Evolutionary conservation across 1,139 yeast genomes (phyloP).

Genomic region (Saccharomycopsis hybrid): DNA sequence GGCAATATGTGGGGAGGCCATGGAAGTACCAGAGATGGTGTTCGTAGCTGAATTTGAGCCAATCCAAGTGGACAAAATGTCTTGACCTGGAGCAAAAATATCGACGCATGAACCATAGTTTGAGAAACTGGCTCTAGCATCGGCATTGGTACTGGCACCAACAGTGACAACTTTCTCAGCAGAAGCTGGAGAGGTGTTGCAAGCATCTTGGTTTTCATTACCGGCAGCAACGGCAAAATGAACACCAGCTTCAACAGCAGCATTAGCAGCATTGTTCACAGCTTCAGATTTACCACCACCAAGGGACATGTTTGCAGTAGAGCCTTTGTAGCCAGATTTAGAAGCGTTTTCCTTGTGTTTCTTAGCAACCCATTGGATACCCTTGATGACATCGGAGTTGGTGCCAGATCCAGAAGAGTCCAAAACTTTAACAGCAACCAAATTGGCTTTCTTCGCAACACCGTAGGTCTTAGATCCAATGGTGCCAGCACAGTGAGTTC

Average conservation of each 20-base stretch:
- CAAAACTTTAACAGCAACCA: constrained; percentile 75
- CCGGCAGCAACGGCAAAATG: constrained; percentile 61
- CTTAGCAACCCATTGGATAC: constrained; percentile 72
- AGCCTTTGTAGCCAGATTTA: constrained; percentile 40
- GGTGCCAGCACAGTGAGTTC: constrained; percentile 86
- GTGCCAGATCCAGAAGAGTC: constrained; percentile 73
- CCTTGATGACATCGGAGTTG: constrained; percentile 75
- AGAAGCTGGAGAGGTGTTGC: constrained; percentile 57
- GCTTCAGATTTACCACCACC: constrained; percentile 88
- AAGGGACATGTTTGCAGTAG: constrained; percentile 84
- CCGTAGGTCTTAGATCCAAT: constrained; percentile 75
- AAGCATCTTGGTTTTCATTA: constrained; percentile 40
- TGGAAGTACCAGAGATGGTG: constrained; percentile 92
- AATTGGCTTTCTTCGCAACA: constrained; percentile 68
- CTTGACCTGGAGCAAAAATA: constrained; percentile 58
- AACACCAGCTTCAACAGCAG: constrained; percentile 74
- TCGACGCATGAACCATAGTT: constrained; percentile 74
- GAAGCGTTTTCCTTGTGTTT: constrained; percentile 53
- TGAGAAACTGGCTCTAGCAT: constrained; percentile 72
- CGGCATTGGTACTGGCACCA: constrained; percentile 74
- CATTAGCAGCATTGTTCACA: too few relatives aligned
- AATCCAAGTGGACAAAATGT: constrained; percentile 54
- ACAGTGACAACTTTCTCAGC: constrained; percentile 72
- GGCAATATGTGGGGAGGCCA: constrained; percentile 94
- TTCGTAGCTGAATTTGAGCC: constrained; percentile 83